phyloP scores from a whole-genome alignment of 139 green algal species.

The Chlamydomonas sp. region DNA sequence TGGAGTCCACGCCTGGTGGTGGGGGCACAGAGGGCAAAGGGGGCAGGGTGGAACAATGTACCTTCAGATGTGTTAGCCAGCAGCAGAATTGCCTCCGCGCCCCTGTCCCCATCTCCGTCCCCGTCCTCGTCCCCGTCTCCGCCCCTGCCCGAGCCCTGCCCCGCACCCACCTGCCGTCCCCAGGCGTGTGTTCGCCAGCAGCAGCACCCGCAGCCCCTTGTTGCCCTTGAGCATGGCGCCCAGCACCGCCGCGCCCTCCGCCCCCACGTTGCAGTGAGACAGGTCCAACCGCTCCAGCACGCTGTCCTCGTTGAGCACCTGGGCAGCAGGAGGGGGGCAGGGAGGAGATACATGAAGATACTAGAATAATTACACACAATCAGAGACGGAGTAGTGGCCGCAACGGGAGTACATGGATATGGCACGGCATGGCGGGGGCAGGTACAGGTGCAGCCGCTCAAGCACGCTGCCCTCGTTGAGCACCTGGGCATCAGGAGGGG shows the following conservation, averaged over 20 bases:
- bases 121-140: not conserved
- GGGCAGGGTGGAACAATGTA: not conserved
- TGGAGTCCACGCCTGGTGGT: slow-evolving; percentile 42
- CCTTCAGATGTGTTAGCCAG: not conserved
- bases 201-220: slow-evolving; percentile 36
- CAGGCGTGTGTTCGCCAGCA: slow-evolving; percentile 39
- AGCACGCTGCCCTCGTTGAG: too few relatives aligned
- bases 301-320: slow-evolving; percentile 52
- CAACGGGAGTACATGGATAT: too few relatives aligned
- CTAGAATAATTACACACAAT: too few relatives aligned
- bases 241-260: slow-evolving; percentile 50
- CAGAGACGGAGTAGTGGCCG: too few relatives aligned
- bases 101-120: too few relatives aligned
- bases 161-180: slow-evolving; percentile 27
- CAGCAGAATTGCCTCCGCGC: not conserved
- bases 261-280: slow-evolving; percentile 34
- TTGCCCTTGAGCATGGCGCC: slow-evolving; percentile 53
- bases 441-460: too few relatives aligned
- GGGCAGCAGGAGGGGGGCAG: not conserved
- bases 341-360: not conserved
- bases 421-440: too few relatives aligned
- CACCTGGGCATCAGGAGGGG: too few relatives aligned
- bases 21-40: not conserved
- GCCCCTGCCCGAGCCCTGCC: too few relatives aligned
- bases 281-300: slow-evolving; percentile 45